These are phyloP conservation scores for Globisporangium apiculatum DNA, from an alignment of 352 stramenopile species.

Conservation along the genomic window DNA sequence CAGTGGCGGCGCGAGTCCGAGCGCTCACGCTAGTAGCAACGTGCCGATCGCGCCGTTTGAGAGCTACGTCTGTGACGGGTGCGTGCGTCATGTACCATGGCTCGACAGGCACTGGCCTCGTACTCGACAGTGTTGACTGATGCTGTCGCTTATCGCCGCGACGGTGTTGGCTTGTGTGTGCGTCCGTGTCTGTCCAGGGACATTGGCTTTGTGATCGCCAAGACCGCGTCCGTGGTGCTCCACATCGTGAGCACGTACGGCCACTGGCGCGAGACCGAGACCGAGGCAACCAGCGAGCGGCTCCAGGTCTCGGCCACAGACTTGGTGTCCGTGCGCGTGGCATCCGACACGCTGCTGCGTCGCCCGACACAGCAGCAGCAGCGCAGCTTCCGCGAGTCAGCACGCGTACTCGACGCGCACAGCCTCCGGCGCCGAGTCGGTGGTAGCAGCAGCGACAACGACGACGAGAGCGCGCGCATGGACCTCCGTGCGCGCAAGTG, in stretches of 20 bases:
- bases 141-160: not conserved
- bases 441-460: not conserved
- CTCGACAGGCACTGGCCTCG: too few species aligned
- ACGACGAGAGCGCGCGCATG: not conserved
- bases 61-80: conserved; percentile 47
- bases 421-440: too few species aligned
- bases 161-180: not conserved
- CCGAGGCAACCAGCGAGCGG: not conserved
- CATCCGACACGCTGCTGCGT: conserved; percentile 30
- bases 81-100: conserved; percentile 2
- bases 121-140: not conserved
- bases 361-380: conserved; percentile 21
- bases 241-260: conserved; percentile 54
- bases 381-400: conserved; percentile 16
- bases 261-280: conserved; percentile 24
- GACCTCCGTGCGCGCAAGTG: conserved; percentile 9
- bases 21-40: not conserved
- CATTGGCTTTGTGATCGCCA: conserved; percentile 59
- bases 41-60: conserved; percentile 37
- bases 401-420: conserved; percentile 4
- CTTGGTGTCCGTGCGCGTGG: conserved; percentile 23
- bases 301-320: too few species aligned
- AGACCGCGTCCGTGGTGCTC: conserved; percentile 36
- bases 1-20: too few species aligned
- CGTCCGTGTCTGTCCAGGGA: conserved; percentile 24